Percentiles rank a stretch among this genome's conserved stretches.
Conservation (phyloP, 2,329 filamentous ascomycete genomes). For the Penicillium sp. region DNA sequence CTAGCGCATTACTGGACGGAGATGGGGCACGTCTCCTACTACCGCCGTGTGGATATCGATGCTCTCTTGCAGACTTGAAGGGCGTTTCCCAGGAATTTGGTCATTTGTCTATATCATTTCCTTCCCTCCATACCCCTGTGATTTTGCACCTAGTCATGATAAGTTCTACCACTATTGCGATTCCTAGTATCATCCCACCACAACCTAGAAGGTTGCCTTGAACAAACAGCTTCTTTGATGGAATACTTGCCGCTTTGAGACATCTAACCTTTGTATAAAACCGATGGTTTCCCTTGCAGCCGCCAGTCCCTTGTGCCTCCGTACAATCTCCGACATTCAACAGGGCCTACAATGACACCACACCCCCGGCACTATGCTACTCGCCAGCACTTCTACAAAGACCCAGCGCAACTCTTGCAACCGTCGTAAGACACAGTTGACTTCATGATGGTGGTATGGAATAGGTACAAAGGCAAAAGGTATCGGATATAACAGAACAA, state of each 20-base stretch:
- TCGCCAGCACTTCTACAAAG: neutral
- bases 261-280: neutral
- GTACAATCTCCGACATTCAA: neutral
- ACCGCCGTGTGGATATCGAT: conserved; percentile 42
- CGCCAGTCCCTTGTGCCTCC: neutral
- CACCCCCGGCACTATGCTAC: neutral
- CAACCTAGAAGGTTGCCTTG: neutral
- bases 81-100: neutral
- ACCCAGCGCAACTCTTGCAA: neutral
- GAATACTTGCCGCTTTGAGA: neutral
- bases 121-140: conserved; percentile 7
- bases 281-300: neutral
- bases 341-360: neutral
- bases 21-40: conserved; percentile 45
- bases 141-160: neutral
- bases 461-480: conserved; percentile 15
- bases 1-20: conserved; percentile 77
- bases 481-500: conserved; percentile 16
- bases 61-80: conserved; percentile 30
- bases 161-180: neutral
- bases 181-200: neutral
- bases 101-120: neutral
- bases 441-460: conserved; percentile 10
- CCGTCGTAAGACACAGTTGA: neutral
- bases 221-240: neutral